A percentile compares a stretch with the other conserved stretches of the same genome.
Conservation (phyloP, 129 eudicot species). For the Pulicaria dysenterica region DNA sequence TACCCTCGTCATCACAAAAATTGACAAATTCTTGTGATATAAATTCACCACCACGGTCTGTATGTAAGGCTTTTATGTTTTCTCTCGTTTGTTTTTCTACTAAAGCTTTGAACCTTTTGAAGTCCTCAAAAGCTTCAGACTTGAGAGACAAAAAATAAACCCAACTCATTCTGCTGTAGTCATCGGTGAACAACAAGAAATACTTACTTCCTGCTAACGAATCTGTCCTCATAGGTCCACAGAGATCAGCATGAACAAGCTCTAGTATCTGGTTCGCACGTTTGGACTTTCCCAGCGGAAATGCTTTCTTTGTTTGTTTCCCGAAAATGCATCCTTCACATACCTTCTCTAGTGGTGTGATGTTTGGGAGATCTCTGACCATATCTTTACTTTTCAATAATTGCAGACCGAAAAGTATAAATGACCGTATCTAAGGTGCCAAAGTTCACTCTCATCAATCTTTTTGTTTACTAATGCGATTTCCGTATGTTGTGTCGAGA, state of each 20-base stretch:
- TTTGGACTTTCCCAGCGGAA: not conserved
- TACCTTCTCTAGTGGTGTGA: too few species aligned
- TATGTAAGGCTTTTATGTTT: too few species aligned
- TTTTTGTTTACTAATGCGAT: too few species aligned
- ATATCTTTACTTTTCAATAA: too few species aligned
- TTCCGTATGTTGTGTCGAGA: too few species aligned
- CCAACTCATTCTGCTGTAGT: not conserved
- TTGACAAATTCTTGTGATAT: too few species aligned
- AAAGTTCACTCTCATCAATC: not conserved
- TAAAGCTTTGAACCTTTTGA: not conserved
- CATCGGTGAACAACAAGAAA: not conserved
- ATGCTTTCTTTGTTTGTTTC: not conserved
- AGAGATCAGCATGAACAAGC: not conserved
- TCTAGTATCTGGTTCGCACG: not conserved
- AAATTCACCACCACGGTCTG: too few species aligned
- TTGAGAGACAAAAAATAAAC: too few species aligned
- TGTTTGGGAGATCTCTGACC: too few species aligned
- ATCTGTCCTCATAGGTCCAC: too few species aligned
- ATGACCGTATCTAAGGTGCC: not conserved
- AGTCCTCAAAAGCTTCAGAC: not conserved
- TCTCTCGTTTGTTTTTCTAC: not conserved
- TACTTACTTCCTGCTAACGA: not conserved
- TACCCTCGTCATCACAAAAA: too few species aligned
- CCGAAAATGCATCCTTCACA: not conserved
- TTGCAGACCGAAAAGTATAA: not conserved